A percentile compares a stretch with the other conserved stretches of the same genome.
These are phyloP conservation scores for Erodium chrysanthum DNA, from an alignment of 441 rosid genomes.

Conservation along the genomic window DNA sequence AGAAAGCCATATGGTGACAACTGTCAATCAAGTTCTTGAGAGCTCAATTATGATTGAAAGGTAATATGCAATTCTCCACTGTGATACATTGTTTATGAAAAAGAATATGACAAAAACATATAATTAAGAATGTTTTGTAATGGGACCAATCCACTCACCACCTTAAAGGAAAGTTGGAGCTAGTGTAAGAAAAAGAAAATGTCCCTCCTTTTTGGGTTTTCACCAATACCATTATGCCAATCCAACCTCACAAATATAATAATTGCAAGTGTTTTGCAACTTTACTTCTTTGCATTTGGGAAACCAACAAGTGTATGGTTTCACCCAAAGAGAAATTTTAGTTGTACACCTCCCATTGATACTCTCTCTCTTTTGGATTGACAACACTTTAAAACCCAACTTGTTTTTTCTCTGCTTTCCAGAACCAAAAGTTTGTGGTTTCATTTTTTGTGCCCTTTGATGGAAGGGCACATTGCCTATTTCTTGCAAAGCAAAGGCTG, in stretches of 20 bases:
- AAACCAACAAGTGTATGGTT: conserved; percentile 12
- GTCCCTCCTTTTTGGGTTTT: conserved; percentile 9
- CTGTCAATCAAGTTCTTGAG: conserved; percentile 2
- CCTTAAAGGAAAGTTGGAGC: conserved; percentile 7
- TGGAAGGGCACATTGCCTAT: conserved; percentile 1
- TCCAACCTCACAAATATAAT: conserved; percentile 5
- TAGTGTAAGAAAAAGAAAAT: conserved; percentile 6
- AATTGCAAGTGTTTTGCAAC: conserved; percentile 7
- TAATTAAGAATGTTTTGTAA: conserved; percentile 2
- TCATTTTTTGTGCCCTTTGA: not conserved
- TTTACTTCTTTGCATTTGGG: conserved; percentile 8
- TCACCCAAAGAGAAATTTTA: conserved; percentile 4
- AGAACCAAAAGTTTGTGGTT: not conserved
- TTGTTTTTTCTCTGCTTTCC: not conserved
- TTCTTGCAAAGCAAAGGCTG: not conserved
- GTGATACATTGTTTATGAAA: too few relatives aligned
- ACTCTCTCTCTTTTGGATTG: not conserved
- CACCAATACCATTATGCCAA: conserved; percentile 11
- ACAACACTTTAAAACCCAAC: not conserved
- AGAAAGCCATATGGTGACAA: not conserved
- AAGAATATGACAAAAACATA: not conserved
- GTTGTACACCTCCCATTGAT: conserved; percentile 6
- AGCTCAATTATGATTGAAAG: conserved; percentile 1
- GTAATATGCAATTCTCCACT: not conserved
- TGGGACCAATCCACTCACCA: conserved; percentile 10